phyloP scores from a whole-genome alignment of 2,329 filamentous ascomycete genomes.

The Ophiostoma quercus region DNA sequence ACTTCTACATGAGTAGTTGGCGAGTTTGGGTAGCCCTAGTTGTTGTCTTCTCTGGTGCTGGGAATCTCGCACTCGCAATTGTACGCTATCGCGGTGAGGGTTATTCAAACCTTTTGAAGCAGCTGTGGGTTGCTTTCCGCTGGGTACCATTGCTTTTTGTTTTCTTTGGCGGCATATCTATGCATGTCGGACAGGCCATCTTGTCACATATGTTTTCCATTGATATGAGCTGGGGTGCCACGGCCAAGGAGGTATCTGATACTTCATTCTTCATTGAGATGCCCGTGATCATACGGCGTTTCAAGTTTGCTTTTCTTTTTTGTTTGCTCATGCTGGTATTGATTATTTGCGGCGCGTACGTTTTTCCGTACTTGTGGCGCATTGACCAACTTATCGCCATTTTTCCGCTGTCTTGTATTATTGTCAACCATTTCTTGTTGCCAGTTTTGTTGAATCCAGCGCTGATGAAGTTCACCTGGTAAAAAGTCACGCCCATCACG shows the following conservation, averaged over 20 bases:
- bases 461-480: constrained; percentile 75
- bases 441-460: constrained; percentile 73
- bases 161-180: constrained; percentile 74
- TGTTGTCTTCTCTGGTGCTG: constrained; percentile 69
- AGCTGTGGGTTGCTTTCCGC: constrained; percentile 61
- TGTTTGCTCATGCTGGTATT: constrained; percentile 55
- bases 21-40: constrained; percentile 76
- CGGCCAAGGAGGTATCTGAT: constrained; percentile 74
- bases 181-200: constrained; percentile 76
- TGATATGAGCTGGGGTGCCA: constrained; percentile 81
- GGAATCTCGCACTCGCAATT: constrained; percentile 64
- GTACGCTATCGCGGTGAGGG: constrained; percentile 66
- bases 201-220: constrained; percentile 78
- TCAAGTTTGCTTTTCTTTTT: constrained; percentile 67
- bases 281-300: constrained; percentile 70
- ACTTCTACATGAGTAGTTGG: constrained; percentile 76
- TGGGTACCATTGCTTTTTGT: constrained; percentile 70
- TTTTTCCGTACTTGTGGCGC: constrained; percentile 60
- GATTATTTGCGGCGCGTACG: constrained; percentile 56
- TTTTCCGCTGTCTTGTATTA: constrained; percentile 65
- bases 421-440: constrained; percentile 62
- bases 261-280: constrained; percentile 83
- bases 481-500: too few species aligned
- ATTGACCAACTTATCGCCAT: constrained; percentile 71
- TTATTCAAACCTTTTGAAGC: constrained; percentile 44